Conservation (phyloP, 495 filamentous ascomycete species). For the Cudoniella acicularis region DNA sequence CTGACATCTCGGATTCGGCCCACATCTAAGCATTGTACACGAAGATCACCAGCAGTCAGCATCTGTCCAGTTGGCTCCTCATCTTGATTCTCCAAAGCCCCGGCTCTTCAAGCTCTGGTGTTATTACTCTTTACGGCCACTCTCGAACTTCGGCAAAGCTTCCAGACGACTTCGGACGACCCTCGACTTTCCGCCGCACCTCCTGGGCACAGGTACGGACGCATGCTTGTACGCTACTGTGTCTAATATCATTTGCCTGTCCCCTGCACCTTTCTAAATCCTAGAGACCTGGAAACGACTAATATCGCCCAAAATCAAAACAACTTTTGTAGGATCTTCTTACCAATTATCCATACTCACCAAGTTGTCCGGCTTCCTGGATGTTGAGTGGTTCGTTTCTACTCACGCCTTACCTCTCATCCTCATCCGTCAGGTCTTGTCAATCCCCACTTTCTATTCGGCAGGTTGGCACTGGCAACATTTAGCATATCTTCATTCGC, state of each 20-base stretch:
- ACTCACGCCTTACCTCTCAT: neutral
- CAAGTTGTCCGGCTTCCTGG: slow-evolving; percentile 5
- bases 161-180: neutral
- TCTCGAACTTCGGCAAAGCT: slow-evolving; percentile 4
- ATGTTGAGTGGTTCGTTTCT: slow-evolving; percentile 10
- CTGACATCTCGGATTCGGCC: slow-evolving; percentile 18
- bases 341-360: neutral
- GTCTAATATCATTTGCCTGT: slow-evolving; percentile 12
- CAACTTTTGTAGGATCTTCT: neutral
- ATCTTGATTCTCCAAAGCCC: slow-evolving; percentile 9
- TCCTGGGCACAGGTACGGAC: slow-evolving; percentile 11
- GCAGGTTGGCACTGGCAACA: slow-evolving; percentile 10
- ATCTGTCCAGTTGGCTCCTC: slow-evolving; percentile 4
- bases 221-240: slow-evolving; percentile 10
- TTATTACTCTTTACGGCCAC: neutral
- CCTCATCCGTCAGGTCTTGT: slow-evolving; percentile 6
- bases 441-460: slow-evolving; percentile 16
- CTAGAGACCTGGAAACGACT: neutral
- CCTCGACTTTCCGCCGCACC: neutral
- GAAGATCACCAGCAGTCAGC: neutral
- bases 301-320: neutral
- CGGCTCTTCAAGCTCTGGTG: neutral
- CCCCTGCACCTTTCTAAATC: neutral
- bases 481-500: slow-evolving; percentile 7
- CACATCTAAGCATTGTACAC: slow-evolving; percentile 4